Conservation (phyloP, 257 asterid genomes). For the Fraxinus anomala region DNA sequence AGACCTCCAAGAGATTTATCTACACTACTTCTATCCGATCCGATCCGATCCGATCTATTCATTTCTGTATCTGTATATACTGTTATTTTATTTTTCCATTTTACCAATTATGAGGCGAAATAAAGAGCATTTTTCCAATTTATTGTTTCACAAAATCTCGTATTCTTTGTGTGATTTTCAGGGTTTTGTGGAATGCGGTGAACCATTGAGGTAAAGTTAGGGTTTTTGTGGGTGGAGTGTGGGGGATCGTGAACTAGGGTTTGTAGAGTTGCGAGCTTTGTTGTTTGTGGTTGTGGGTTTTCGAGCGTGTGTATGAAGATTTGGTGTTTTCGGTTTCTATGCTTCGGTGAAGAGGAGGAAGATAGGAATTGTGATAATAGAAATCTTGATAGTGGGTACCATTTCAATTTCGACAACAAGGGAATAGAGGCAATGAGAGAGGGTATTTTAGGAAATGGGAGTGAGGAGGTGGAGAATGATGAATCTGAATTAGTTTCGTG, state of each 20-base stretch:
- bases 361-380: slow-evolving; percentile 12
- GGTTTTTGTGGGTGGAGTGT: slow-evolving; percentile 28
- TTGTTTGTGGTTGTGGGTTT: slow-evolving; percentile 8
- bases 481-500: slow-evolving; percentile 46
- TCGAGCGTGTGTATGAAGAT: slow-evolving; percentile 72
- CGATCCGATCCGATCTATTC: slow-evolving; percentile 44
- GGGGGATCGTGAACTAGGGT: slow-evolving; percentile 52
- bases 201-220: slow-evolving; percentile 32
- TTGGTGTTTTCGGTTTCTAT: slow-evolving; percentile 69
- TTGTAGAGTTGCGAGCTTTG: slow-evolving; percentile 36
- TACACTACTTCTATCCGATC: slow-evolving; percentile 41
- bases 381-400: slow-evolving; percentile 14
- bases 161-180: slow-evolving; percentile 19
- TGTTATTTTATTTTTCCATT: slow-evolving; percentile 4
- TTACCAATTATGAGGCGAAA: background rate
- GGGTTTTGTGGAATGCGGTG: slow-evolving; percentile 30
- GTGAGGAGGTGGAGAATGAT: slow-evolving; percentile 54
- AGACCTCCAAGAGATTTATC: slow-evolving; percentile 17
- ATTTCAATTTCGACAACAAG: slow-evolving; percentile 18
- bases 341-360: slow-evolving; percentile 69
- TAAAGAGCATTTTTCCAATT: background rate
- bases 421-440: slow-evolving; percentile 37
- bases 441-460: slow-evolving; percentile 44
- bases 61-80: slow-evolving; percentile 12
- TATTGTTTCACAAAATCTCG: background rate